Evolutionary conservation across 2,329 filamentous ascomycete genomes (phyloP).

Genomic region (Colletotrichum aenigma): DNA sequence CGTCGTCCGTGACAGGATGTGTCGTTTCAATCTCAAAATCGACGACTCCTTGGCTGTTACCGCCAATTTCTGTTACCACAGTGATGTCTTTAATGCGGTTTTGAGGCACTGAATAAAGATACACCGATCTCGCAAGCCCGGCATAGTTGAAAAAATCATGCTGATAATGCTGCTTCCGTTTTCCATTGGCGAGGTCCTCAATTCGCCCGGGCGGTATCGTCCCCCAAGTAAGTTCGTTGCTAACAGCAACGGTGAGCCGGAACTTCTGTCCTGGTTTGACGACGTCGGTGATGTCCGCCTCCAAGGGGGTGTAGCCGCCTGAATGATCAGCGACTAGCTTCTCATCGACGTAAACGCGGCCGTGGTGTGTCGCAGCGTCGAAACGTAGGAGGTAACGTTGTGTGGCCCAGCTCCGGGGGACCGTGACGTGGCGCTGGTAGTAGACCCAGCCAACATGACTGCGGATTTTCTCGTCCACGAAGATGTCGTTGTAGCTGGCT

Average conservation of each 20-base stretch:
- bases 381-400: slow-evolving; percentile 26
- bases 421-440: slow-evolving; percentile 29
- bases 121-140: slow-evolving; percentile 31
- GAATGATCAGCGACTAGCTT: slow-evolving; percentile 26
- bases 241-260: slow-evolving; percentile 33
- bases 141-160: slow-evolving; percentile 36
- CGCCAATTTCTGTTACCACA: slow-evolving; percentile 23
- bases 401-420: slow-evolving; percentile 24
- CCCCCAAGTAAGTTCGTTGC: slow-evolving; percentile 30
- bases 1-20: slow-evolving; percentile 4
- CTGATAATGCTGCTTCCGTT: slow-evolving; percentile 26
- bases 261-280: slow-evolving; percentile 25
- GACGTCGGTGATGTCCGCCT: slow-evolving; percentile 26
- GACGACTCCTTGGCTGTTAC: slow-evolving; percentile 6
- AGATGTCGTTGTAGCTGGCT: slow-evolving; percentile 29
- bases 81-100: slow-evolving; percentile 27
- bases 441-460: slow-evolving; percentile 34
- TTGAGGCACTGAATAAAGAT: slow-evolving; percentile 26
- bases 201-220: slow-evolving; percentile 30
- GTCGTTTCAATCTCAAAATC: slow-evolving; percentile 11
- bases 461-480: slow-evolving; percentile 24
- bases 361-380: slow-evolving; percentile 31
- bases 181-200: slow-evolving; percentile 19
- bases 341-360: slow-evolving; percentile 30
- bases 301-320: slow-evolving; percentile 32